These are phyloP conservation scores for Trichoderma koningiopsis DNA, from an alignment of 2,329 filamentous ascomycete species.

Conservation along the genomic window DNA sequence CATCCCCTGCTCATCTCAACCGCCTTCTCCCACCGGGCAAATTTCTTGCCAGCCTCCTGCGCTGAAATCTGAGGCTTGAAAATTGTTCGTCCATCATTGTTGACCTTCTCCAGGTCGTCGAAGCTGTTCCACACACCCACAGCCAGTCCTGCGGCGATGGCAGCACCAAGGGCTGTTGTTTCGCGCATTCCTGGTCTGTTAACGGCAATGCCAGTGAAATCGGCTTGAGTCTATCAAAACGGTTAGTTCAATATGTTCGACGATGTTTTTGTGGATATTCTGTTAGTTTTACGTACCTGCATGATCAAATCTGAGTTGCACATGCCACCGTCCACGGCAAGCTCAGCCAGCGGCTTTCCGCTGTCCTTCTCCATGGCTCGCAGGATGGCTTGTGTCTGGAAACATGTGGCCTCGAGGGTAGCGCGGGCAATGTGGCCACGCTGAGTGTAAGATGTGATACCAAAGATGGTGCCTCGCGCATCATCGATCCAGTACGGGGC, in stretches of 20 bases:
- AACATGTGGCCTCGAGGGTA: slow-evolving; percentile 79
- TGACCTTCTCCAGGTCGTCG: slow-evolving; percentile 71
- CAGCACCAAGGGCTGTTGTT: slow-evolving; percentile 78
- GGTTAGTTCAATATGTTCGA: slow-evolving; percentile 19
- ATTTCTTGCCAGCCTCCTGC: slow-evolving; percentile 63
- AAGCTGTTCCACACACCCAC: slow-evolving; percentile 74
- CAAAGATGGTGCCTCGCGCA: slow-evolving; percentile 77
- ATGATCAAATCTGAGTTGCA: slow-evolving; percentile 78
- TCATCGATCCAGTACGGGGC: slow-evolving; percentile 87
- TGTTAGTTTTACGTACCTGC: slow-evolving; percentile 50
- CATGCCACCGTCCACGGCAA: slow-evolving; percentile 86
- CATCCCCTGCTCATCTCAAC: slow-evolving; percentile 80
- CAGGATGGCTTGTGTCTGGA: slow-evolving; percentile 80
- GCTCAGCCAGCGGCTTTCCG: slow-evolving; percentile 68
- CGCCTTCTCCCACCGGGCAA: slow-evolving; percentile 72
- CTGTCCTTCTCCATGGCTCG: slow-evolving; percentile 81
- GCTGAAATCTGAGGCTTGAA: slow-evolving; percentile 68
- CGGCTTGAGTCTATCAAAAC: slow-evolving; percentile 65
- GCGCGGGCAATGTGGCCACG: slow-evolving; percentile 77
- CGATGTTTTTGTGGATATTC: not conserved
- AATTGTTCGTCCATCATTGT: slow-evolving; percentile 66
- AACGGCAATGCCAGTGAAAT: slow-evolving; percentile 78
- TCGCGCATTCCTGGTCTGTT: slow-evolving; percentile 80
- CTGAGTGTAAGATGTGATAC: slow-evolving; percentile 76
- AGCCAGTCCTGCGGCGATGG: slow-evolving; percentile 80